phyloP scores from a whole-genome alignment of 805 yeast genomes.

The Candida awuae region DNA sequence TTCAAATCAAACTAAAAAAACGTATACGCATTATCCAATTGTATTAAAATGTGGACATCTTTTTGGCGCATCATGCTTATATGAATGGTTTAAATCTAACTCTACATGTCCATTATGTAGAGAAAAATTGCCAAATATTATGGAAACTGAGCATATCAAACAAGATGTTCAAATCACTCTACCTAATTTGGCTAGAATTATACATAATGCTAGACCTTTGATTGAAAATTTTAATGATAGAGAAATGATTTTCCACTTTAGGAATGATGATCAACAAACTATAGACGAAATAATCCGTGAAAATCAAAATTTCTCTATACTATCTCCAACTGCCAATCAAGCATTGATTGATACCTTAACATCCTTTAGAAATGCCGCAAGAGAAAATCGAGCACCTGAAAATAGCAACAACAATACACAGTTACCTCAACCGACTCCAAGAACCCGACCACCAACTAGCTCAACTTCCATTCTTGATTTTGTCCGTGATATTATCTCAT shows the following conservation, averaged over 20 bases:
- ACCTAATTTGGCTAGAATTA: conserved; percentile 31
- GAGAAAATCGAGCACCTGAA: too few species aligned
- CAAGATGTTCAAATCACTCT: conserved; percentile 27
- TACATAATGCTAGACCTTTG: conserved; percentile 25
- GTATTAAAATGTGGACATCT: conserved; percentile 78
- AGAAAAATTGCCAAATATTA: conserved; percentile 34
- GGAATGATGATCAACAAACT: conserved; percentile 19
- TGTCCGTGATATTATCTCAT: conserved; percentile 8
- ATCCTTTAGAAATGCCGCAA: background rate
- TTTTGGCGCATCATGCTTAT: conserved; percentile 80
- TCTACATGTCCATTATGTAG: conserved; percentile 87
- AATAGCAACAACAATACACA: too few species aligned
- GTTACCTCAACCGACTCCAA: background rate
- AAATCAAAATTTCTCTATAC: background rate
- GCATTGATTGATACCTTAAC: background rate
- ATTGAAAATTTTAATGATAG: conserved; percentile 27
- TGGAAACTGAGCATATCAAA: conserved; percentile 14
- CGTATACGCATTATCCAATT: conserved; percentile 54
- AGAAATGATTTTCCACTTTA: conserved; percentile 26
- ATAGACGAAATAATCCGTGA: background rate
- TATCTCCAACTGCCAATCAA: background rate
- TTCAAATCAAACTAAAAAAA: conserved; percentile 8
- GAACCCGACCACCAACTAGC: background rate
- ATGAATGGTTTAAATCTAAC: conserved; percentile 71
- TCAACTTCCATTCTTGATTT: conserved; percentile 3